Evolutionary conservation across 306 rosid species (phyloP).

Genomic region (Quercus suber): DNA sequence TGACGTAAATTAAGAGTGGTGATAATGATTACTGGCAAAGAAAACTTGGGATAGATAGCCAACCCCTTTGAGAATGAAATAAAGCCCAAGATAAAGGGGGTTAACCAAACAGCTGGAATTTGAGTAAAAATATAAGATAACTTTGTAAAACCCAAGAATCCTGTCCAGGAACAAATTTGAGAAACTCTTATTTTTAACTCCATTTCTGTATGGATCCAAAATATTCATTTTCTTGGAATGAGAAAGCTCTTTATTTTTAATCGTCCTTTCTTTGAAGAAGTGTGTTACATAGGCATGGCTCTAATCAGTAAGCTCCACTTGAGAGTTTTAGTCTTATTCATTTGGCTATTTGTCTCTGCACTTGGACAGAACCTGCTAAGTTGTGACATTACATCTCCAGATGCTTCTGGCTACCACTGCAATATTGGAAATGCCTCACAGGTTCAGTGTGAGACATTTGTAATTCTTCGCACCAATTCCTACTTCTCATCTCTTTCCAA

Average conservation of each 20-base stretch:
- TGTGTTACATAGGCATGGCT: conserved; percentile 40
- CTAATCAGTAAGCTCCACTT: conserved; percentile 40
- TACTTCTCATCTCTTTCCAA: conserved; percentile 69
- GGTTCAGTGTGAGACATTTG: conserved; percentile 59
- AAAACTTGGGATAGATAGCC: conserved; percentile 21
- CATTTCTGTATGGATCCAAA: conserved; percentile 61
- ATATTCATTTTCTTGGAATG: conserved; percentile 42
- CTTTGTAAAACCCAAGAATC: conserved; percentile 56
- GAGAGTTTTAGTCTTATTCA: conserved; percentile 43
- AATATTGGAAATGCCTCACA: conserved; percentile 30
- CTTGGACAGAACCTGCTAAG: conserved; percentile 40
- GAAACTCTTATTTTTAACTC: conserved; percentile 28
- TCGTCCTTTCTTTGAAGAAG: conserved; percentile 35
- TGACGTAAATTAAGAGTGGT: conserved; percentile 28
- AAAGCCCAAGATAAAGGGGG: conserved; percentile 3
- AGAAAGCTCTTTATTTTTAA: conserved; percentile 24
- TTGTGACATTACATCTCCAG: conserved; percentile 42
- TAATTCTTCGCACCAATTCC: conserved; percentile 60
- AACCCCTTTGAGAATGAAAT: conserved; percentile 13
- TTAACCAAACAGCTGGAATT: conserved; percentile 37
- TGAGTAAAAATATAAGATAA: conserved; percentile 23
- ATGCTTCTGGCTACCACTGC: conserved; percentile 56
- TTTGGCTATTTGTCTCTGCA: conserved; percentile 44
- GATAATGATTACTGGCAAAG: conserved; percentile 20
- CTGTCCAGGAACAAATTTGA: conserved; percentile 35